A percentile compares a stretch with the other conserved stretches of the same genome.
Conservation (phyloP, 139 green algal genomes). For the Chloropicon primus region DNA sequence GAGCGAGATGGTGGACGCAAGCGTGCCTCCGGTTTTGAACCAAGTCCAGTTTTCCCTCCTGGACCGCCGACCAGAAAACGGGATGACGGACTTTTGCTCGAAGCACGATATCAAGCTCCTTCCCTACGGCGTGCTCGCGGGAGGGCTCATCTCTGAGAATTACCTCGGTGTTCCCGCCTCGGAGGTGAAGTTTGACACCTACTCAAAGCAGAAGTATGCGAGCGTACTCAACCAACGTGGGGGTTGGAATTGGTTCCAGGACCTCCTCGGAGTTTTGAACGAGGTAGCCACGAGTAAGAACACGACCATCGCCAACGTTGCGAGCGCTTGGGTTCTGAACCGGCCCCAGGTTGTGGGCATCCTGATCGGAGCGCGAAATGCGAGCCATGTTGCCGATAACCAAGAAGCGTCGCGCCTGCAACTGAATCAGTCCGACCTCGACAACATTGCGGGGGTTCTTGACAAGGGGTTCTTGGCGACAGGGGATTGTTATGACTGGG, state of each 20-base stretch:
- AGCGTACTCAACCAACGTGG: slow-evolving; percentile 43
- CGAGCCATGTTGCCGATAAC: slow-evolving; percentile 46
- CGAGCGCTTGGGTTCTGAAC: slow-evolving; percentile 58
- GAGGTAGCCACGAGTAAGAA: slow-evolving; percentile 19
- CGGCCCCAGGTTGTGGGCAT: slow-evolving; percentile 28
- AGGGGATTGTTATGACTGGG: slow-evolving; percentile 62
- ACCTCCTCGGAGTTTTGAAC: slow-evolving; percentile 39
- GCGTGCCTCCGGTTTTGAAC: slow-evolving; percentile 37
- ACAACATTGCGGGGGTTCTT: slow-evolving; percentile 46
- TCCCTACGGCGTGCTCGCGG: slow-evolving; percentile 66
- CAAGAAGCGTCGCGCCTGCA: slow-evolving; percentile 39
- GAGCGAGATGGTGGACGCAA: slow-evolving; percentile 46
- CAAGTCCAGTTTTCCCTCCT: slow-evolving; percentile 81
- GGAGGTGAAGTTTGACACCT: slow-evolving; percentile 13
- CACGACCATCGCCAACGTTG: slow-evolving; percentile 54
- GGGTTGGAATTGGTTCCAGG: slow-evolving; percentile 65
- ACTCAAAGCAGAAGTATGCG: slow-evolving; percentile 61
- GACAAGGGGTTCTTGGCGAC: slow-evolving; percentile 17
- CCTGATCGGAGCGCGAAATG: slow-evolving; percentile 63
- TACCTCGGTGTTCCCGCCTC: slow-evolving; percentile 19
- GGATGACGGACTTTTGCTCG: slow-evolving; percentile 49
- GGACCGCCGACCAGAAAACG: slow-evolving; percentile 51
- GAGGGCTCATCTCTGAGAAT: slow-evolving; percentile 52
- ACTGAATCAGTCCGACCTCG: slow-evolving; percentile 41
- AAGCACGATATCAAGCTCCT: slow-evolving; percentile 47